phyloP scores from a whole-genome alignment of 495 filamentous ascomycete species.

The Tuber microsphaerosporum region DNA sequence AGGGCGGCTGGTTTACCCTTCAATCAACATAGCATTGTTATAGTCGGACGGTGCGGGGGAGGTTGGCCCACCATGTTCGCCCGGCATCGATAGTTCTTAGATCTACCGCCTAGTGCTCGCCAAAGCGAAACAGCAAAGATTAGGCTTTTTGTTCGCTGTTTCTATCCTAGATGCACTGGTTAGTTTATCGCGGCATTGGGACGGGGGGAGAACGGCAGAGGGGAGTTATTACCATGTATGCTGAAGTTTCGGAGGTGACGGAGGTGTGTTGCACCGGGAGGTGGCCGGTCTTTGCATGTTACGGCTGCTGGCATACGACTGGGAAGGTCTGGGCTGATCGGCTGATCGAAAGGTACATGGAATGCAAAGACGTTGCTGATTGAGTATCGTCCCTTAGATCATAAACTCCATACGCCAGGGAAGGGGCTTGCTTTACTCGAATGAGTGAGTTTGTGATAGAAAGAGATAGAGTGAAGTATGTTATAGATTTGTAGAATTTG shows the following conservation, averaged over 20 bases:
- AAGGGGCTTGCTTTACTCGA: not conserved
- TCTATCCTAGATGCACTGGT: conserved; percentile 19
- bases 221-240: not conserved
- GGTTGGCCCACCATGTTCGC: conserved; percentile 54
- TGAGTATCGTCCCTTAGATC: not conserved
- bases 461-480: too few relatives aligned
- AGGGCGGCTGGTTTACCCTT: conserved; percentile 51
- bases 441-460: too few relatives aligned
- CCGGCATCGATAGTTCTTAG: conserved; percentile 90
- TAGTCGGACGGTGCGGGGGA: not conserved
- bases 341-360: not conserved
- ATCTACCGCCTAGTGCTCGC: conserved; percentile 91
- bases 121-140: conserved; percentile 99
- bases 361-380: not conserved
- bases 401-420: not conserved
- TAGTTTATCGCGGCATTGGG: not conserved
- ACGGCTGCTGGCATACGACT: too few relatives aligned
- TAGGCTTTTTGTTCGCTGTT: conserved; percentile 99
- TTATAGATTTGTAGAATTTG: too few relatives aligned
- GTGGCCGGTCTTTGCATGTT: too few relatives aligned
- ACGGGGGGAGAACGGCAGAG: not conserved
- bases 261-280: not conserved
- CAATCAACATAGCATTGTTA: conserved; percentile 1
- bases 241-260: not conserved
- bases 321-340: not conserved